A percentile compares a stretch with the other conserved stretches of the same genome.
These are phyloP conservation scores for Eucalyptus caleyi DNA, from an alignment of 345 rosid species.

Conservation along the genomic window DNA sequence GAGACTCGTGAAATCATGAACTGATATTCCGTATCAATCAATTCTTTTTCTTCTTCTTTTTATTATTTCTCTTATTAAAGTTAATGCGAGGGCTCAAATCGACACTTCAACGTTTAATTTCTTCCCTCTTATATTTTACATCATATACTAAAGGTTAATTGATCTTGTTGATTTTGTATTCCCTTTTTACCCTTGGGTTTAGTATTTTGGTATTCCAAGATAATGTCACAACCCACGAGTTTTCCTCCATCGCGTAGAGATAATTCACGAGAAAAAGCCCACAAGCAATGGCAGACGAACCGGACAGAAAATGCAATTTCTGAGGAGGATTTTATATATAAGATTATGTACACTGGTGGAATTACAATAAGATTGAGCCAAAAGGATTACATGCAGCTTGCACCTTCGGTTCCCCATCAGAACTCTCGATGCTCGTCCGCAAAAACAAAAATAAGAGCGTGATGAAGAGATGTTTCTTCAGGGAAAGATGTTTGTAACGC, in stretches of 20 bases:
- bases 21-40: background rate
- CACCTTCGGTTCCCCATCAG: constrained; percentile 58
- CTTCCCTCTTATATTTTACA: background rate
- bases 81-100: background rate
- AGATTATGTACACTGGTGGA: constrained; percentile 27
- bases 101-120: background rate
- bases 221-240: background rate
- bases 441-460: background rate
- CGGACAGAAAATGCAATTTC: background rate
- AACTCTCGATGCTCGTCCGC: constrained; percentile 38
- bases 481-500: background rate
- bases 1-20: background rate
- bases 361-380: constrained; percentile 22
- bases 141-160: background rate
- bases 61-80: background rate
- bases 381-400: constrained; percentile 52
- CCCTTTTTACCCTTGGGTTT: background rate
- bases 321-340: background rate
- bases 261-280: too few species aligned
- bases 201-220: background rate
- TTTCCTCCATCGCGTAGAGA: too few species aligned
- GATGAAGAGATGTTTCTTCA: background rate
- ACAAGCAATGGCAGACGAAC: background rate
- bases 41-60: background rate
- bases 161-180: background rate